phyloP scores from a whole-genome alignment of 225 moss, liverwort and hornwort genomes.

The Physcomitrellopsis africana region DNA sequence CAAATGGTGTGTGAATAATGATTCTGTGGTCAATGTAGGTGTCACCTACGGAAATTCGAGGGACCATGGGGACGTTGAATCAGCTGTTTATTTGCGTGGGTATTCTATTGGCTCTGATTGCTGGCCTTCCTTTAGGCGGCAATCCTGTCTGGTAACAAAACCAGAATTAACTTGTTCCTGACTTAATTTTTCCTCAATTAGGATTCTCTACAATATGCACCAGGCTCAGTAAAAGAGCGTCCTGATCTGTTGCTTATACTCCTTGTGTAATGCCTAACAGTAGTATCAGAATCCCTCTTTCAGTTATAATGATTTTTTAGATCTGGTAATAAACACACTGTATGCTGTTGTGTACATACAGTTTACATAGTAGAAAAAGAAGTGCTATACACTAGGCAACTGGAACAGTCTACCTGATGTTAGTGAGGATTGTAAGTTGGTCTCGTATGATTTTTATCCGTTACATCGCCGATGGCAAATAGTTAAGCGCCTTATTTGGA shows the following conservation, averaged over 20 bases:
- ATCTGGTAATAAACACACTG: too few species aligned
- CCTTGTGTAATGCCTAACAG: too few species aligned
- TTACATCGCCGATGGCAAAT: not conserved
- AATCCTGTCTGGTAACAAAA: conserved; percentile 86
- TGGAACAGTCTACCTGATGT: not conserved
- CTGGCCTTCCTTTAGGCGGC: conserved; percentile 81
- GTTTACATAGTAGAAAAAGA: too few species aligned
- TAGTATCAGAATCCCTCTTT: too few species aligned
- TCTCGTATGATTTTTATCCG: not conserved
- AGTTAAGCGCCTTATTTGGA: conserved; percentile 1
- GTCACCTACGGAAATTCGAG: conserved; percentile 92
- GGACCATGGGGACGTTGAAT: conserved; percentile 87
- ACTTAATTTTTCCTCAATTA: not conserved
- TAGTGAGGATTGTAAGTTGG: not conserved
- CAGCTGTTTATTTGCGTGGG: conserved; percentile 91
- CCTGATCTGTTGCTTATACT: too few species aligned
- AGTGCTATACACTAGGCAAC: too few species aligned
- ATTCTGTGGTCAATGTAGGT: conserved; percentile 58
- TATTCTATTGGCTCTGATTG: conserved; percentile 85
- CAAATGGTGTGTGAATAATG: not conserved
- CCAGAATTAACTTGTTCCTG: not conserved
- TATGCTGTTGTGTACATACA: too few species aligned
- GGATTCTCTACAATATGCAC: not conserved
- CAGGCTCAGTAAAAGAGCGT: not conserved
- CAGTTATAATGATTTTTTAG: too few species aligned